phyloP scores from a whole-genome alignment of 306 rosid genomes.

The Rosa lucieae region DNA sequence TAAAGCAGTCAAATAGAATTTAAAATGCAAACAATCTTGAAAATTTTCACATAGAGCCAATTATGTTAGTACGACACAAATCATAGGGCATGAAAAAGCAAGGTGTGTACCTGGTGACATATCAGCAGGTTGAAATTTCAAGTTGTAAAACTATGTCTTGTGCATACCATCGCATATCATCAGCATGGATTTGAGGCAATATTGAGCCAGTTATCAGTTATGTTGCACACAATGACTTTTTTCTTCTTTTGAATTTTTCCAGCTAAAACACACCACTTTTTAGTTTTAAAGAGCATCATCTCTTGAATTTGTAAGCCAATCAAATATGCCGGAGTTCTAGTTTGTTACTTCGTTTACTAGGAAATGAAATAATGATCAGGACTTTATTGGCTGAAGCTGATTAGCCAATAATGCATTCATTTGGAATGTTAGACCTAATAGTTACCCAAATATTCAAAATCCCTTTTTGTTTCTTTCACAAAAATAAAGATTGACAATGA shows the following conservation, averaged over 20 bases:
- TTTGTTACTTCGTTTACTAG: no score
- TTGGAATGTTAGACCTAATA: no score
- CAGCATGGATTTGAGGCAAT: slow-evolving; percentile 53
- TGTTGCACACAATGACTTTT: slow-evolving; percentile 56
- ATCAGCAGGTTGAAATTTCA: no score
- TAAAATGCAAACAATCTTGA: background rate
- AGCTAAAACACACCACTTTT: slow-evolving; percentile 65
- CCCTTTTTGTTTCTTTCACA: no score
- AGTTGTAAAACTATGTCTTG: slow-evolving; percentile 52
- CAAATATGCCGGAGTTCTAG: no score
- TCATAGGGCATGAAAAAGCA: background rate
- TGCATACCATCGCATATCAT: slow-evolving; percentile 43
- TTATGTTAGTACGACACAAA: background rate
- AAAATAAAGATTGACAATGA: no score
- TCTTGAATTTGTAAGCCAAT: slow-evolving; percentile 70
- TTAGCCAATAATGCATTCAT: no score
- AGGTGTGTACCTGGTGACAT: slow-evolving; percentile 63
- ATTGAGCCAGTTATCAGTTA: slow-evolving; percentile 27
- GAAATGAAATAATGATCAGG: no score
- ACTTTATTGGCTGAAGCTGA: no score
- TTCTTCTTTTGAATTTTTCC: slow-evolving; percentile 69
- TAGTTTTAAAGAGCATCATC: slow-evolving; percentile 65
- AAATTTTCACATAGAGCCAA: background rate
- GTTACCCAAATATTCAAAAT: no score
- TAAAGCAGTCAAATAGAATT: background rate